Conservation (phyloP, 345 rosid genomes). For the Brassica incana region DNA sequence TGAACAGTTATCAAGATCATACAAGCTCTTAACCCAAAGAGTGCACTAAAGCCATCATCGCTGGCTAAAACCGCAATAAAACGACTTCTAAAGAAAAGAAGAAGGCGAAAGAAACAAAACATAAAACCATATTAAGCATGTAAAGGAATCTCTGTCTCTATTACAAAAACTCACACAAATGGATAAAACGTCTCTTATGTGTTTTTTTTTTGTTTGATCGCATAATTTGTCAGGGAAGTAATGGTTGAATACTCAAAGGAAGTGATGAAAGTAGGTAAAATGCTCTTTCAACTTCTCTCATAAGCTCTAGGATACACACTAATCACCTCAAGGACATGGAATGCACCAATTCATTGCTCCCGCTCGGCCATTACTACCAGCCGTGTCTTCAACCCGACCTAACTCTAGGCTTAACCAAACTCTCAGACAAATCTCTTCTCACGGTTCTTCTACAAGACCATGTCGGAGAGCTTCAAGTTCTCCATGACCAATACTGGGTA, state of each 20-base stretch:
- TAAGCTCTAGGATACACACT: slow-evolving; percentile 56
- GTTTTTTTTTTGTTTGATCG: not conserved
- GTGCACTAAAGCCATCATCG: slow-evolving; percentile 50
- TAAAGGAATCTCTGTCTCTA: not conserved
- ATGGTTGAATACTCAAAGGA: slow-evolving; percentile 46
- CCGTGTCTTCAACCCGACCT: slow-evolving; percentile 47
- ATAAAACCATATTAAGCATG: not conserved
- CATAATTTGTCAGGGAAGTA: slow-evolving; percentile 36
- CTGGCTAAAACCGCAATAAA: slow-evolving; percentile 64
- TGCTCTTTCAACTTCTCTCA: slow-evolving; percentile 51
- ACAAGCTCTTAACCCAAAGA: slow-evolving; percentile 77
- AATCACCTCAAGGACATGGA: slow-evolving; percentile 44
- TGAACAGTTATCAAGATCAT: slow-evolving; percentile 82
- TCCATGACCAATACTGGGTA: slow-evolving; percentile 47
- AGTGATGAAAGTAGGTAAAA: slow-evolving; percentile 43
- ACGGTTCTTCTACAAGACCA: slow-evolving; percentile 61
- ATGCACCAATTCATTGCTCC: slow-evolving; percentile 40
- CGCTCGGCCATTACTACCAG: slow-evolving; percentile 57
- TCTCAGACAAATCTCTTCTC: slow-evolving; percentile 51
- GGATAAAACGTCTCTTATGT: not conserved
- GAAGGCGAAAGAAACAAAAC: slow-evolving; percentile 41
- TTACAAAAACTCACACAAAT: not conserved
- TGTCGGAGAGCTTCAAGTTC: slow-evolving; percentile 63
- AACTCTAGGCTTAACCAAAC: slow-evolving; percentile 50
- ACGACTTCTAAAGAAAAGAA: slow-evolving; percentile 59